phyloP scores from a whole-genome alignment of 768 basidiomycete species.

The Trametes meyenii region DNA sequence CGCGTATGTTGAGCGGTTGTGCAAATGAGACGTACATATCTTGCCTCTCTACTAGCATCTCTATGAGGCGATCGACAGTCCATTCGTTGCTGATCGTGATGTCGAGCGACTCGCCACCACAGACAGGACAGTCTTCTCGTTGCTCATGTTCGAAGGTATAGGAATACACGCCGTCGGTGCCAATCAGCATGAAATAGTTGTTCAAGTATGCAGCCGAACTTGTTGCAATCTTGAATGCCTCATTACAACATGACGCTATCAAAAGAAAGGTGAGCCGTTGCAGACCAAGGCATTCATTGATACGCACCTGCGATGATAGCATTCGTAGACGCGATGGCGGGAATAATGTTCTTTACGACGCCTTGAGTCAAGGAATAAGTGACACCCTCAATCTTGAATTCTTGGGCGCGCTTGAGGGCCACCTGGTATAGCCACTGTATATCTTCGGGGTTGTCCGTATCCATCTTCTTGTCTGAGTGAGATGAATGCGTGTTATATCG shows the following conservation, averaged over 20 bases:
- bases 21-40: constrained; percentile 69
- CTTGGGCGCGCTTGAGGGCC: constrained; percentile 81
- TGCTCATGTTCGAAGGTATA: constrained; percentile 97
- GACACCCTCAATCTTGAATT: constrained; percentile 97
- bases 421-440: constrained; percentile 90
- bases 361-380: constrained; percentile 98
- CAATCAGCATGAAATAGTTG: constrained; percentile 99
- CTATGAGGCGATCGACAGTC: constrained; percentile 87
- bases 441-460: constrained; percentile 96
- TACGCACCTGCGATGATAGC: constrained; percentile 90
- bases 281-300: no score
- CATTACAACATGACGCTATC: constrained; percentile 94
- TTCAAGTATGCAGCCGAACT: constrained; percentile 92
- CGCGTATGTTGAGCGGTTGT: not conserved
- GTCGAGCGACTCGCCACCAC: constrained; percentile 87
- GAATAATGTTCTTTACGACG: constrained; percentile 99
- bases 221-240: constrained; percentile 98
- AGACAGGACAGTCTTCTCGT: constrained; percentile 93
- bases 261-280: not conserved
- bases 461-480: constrained; percentile 84
- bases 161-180: constrained; percentile 95
- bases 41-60: constrained; percentile 83
- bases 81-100: constrained; percentile 68
- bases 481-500: not conserved
- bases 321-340: constrained; percentile 97